Base-by-base conservation (phyloP, 2,329 filamentous ascomycete species). In the Pseudocercospora cruenta region DNA sequence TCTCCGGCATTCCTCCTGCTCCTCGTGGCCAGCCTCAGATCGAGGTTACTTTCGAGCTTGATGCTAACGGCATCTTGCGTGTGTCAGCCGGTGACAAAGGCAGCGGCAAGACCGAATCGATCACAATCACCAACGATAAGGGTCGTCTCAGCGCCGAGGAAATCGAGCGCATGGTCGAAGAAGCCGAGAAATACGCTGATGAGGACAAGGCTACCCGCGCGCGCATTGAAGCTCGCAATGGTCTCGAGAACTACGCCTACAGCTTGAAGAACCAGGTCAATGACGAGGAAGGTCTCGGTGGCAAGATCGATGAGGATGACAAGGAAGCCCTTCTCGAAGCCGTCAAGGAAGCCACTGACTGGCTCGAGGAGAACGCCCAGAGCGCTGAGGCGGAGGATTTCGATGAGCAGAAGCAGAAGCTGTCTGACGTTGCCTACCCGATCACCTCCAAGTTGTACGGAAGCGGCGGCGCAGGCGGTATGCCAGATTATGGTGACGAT, bases 121-220 rank as follows among this genome's bases (percentile, higher is more conserved):
- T 99, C 82, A 98, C 95, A 75, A 99, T 99, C 80, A 98, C 91
- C 84, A 98, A 99, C 85, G 95, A 99, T 85, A 98, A 98, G 90
- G 95, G 95, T 74, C 94, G 95, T 81, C 90, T 99, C 60, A 93
- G 91, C 76, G 91, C 91, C 78, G 95, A 99, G 75, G 95, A 99
- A 82, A 99, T 99, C 75, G 94, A 98, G 82, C 95, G 95, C 82
- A 99, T 99, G 95, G 93, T 99, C 71, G 90, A 91, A 74, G 95
- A 99, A 84, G 95, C 95, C 68, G 95, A 98, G 89, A 92, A 97
- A 85, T 98, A 94, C 80, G 95, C 95, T 78, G 95, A 99, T 82
- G 95, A 98, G 84, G 95, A 99, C 86, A 98, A 98, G 89, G 94
- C 94, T 70, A 96, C 92, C 78, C 93, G 93, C 80, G 92, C 95